Conservation (phyloP, 768 basidiomycete species). For the Tylopilus sp. region DNA sequence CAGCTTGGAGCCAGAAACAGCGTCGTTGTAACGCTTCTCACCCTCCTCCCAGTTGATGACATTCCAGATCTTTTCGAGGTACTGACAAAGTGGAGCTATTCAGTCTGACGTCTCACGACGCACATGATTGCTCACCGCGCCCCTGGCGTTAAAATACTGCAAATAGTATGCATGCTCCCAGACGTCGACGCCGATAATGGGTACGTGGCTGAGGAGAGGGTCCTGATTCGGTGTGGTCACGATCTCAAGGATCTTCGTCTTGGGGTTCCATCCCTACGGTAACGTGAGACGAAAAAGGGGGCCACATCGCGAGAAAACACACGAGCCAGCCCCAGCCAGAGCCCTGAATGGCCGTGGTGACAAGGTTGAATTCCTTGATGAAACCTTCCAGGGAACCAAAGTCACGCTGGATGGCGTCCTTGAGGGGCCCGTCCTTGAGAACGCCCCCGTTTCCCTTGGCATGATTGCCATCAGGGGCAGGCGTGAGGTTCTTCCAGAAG, state of each 20-base stretch:
- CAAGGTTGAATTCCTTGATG: slow-evolving; percentile 80
- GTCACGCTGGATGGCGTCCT: slow-evolving; percentile 55
- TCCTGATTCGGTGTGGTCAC: slow-evolving; percentile 95
- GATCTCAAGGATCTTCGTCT: slow-evolving; percentile 74
- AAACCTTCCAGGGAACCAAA: slow-evolving; percentile 74
- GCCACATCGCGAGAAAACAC: slow-evolving; percentile 28
- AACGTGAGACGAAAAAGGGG: not conserved
- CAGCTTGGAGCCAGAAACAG: slow-evolving; percentile 33
- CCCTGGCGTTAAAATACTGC: slow-evolving; percentile 95
- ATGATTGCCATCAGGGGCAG: slow-evolving; percentile 43
- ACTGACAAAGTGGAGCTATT: slow-evolving; percentile 36
- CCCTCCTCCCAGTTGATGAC: slow-evolving; percentile 74
- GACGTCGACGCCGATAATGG: slow-evolving; percentile 89
- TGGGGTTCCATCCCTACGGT: slow-evolving; percentile 66
- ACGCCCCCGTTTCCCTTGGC: slow-evolving; percentile 61
- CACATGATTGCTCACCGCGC: slow-evolving; percentile 57
- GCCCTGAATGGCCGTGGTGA: slow-evolving; percentile 85
- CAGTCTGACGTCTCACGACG: not conserved
- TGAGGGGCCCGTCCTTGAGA: slow-evolving; percentile 65
- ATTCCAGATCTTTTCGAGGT: slow-evolving; percentile 74
- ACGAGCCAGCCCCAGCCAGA: slow-evolving; percentile 98
- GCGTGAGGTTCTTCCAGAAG: slow-evolving; percentile 95
- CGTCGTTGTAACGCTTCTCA: slow-evolving; percentile 59
- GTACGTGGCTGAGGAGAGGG: slow-evolving; percentile 71
- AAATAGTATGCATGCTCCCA: slow-evolving; percentile 99